These are phyloP conservation scores for Chlorella variabilis DNA, from an alignment of 163 green algal genomes.

Conservation along the genomic window DNA sequence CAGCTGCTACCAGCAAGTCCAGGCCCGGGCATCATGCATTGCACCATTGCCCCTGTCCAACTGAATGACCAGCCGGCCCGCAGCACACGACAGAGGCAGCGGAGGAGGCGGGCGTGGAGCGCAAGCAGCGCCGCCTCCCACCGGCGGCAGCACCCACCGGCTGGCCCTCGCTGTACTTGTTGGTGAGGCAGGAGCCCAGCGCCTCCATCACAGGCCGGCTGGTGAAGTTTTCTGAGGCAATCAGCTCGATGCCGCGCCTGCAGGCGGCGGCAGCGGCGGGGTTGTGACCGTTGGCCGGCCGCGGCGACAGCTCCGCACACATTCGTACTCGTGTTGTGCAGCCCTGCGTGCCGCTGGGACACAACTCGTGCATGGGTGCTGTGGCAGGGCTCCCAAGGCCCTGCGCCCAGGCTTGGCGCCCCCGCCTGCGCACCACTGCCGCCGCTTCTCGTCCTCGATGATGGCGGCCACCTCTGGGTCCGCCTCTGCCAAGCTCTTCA, in stretches of 20 bases:
- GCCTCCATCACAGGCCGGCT: slow-evolving; percentile 83
- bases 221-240: slow-evolving; percentile 92
- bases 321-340: too few relatives aligned
- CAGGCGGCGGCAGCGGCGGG: not conserved
- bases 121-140: too few relatives aligned
- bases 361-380: too few relatives aligned
- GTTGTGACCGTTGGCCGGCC: not conserved
- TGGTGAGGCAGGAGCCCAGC: slow-evolving; percentile 86
- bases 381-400: too few relatives aligned
- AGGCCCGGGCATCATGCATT: too few relatives aligned
- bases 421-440: slow-evolving; percentile 70
- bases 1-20: too few relatives aligned
- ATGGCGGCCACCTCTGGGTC: slow-evolving; percentile 83
- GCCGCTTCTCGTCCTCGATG: slow-evolving; percentile 85
- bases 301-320: too few relatives aligned
- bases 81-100: not conserved
- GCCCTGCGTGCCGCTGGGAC: too few relatives aligned
- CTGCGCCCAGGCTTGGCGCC: too few relatives aligned
- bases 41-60: too few relatives aligned
- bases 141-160: slow-evolving; percentile 47
- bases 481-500: slow-evolving; percentile 66
- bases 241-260: slow-evolving; percentile 90
- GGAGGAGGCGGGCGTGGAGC: too few relatives aligned
- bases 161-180: slow-evolving; percentile 91
- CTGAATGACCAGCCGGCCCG: too few relatives aligned